Evolutionary conservation across 2,329 filamentous ascomycete genomes (phyloP).

Genomic region (Capronia coronata): DNA sequence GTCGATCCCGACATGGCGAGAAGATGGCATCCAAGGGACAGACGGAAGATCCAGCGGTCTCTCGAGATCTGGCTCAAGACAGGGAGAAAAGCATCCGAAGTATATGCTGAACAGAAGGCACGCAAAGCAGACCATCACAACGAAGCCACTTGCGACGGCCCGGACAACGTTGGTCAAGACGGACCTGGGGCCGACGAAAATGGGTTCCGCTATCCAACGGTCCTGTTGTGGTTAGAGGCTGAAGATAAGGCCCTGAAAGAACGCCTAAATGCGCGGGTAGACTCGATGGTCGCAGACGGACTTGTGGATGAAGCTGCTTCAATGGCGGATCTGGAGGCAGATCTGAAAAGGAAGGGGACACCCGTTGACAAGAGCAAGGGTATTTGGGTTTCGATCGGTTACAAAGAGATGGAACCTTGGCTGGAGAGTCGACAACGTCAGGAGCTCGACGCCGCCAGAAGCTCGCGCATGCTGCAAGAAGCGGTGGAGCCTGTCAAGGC

Average conservation of each 20-base stretch:
- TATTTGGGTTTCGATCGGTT: constrained; percentile 96
- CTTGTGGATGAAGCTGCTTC: constrained; percentile 55
- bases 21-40: constrained; percentile 89
- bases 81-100: constrained; percentile 71
- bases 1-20: constrained; percentile 86
- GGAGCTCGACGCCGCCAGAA: constrained; percentile 2
- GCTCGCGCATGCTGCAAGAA: constrained; percentile 1
- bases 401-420: constrained; percentile 80
- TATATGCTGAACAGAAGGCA: constrained; percentile 68
- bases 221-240: constrained; percentile 85
- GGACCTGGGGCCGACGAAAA: constrained; percentile 17
- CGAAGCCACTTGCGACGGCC: background rate
- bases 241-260: constrained; percentile 60
- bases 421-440: constrained; percentile 39
- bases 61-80: constrained; percentile 84
- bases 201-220: constrained; percentile 48
- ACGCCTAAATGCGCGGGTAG: constrained; percentile 69
- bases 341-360: constrained; percentile 43
- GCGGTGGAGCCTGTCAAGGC: constrained; percentile 71
- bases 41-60: constrained; percentile 80
- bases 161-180: constrained; percentile 22
- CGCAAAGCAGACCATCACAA: background rate
- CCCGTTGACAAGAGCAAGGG: constrained; percentile 67
- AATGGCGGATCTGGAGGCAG: constrained; percentile 27
- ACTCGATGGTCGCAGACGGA: constrained; percentile 69